Base-by-base conservation (phyloP, 2,329 filamentous ascomycete genomes). In the Alternaria hordeiaustralica region DNA sequence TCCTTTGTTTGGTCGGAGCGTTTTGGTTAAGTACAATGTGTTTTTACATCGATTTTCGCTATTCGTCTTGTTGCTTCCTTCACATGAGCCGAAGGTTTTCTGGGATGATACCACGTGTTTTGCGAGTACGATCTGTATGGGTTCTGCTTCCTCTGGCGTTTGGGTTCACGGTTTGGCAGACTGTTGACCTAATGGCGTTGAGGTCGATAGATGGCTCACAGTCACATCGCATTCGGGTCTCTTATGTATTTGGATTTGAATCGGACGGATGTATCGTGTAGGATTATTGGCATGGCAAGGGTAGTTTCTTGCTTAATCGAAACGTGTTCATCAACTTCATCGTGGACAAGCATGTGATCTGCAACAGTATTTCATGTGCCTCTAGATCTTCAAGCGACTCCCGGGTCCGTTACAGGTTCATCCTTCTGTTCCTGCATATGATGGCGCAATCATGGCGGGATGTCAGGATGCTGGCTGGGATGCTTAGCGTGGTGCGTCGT, bases 21-120 rank as follows among this genome's bases (percentile, higher is more conserved):
- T 46, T 54, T 43, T 58, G 47, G 28, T 45, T 64, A 61, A 53
- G 28, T 46, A 51, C 47, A 55, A 30, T 53, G 57, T 60, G 28
- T 33, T 61, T 26, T 30, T 61, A 57, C 58, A 20, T 54, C 20
- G 20, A 33, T 65, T 55, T 63, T 69, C 60, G 54, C 54, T 66
- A 55, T 61, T 64, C 49, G 60, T 54, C 62, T 44, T 36, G 60
- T 53, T 51, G 58, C 68, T 60, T 70, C 55, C 50, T 66, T 43
- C 49, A 44, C 55, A 60, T 57, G 57, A 45, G 60, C 51, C 54
- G 11, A 13, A 57, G 61, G 56, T n/a, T 59, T 60, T 61, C 67
- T 66, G 71, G 74, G 70, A 78, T 74, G 74, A 77, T 78, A 75
- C 74, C 74, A 78, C 51, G 63, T 72, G 61, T 70, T 71, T 70